Evolutionary conservation across 805 yeast species (phyloP).

Genomic region (Cyberlindnera meyerae): DNA sequence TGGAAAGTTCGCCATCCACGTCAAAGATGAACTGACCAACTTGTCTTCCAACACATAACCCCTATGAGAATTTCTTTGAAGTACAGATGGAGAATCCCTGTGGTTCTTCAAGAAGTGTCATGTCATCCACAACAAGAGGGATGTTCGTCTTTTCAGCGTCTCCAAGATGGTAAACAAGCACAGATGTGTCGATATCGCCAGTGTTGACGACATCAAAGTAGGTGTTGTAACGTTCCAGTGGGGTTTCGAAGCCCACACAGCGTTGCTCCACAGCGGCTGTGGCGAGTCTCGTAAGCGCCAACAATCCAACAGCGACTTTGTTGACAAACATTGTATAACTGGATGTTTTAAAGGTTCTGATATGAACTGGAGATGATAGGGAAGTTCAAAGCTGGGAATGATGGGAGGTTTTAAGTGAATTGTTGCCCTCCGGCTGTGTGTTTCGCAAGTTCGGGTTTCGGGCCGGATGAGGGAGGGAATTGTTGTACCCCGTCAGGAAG

Average conservation of each 20-base stretch:
- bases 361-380: too few relatives aligned
- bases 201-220: not conserved
- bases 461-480: too few relatives aligned
- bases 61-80: conserved; percentile 6
- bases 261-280: conserved; percentile 6
- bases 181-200: conserved; percentile 4
- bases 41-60: conserved; percentile 6
- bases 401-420: too few relatives aligned
- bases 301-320: too few relatives aligned
- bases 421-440: too few relatives aligned
- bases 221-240: not conserved
- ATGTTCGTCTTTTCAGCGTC: conserved; percentile 12
- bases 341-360: too few relatives aligned
- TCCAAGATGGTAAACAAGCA: conserved; percentile 11
- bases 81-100: conserved; percentile 16
- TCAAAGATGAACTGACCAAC: conserved; percentile 13
- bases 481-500: too few relatives aligned
- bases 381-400: too few relatives aligned
- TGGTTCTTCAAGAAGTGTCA: conserved; percentile 1
- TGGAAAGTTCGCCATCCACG: conserved; percentile 1
- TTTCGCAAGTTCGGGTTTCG: too few relatives aligned
- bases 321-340: too few relatives aligned
- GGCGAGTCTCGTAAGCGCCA: conserved; percentile 1
- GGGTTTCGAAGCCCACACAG: conserved; percentile 9
- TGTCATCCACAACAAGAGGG: conserved; percentile 9